These are phyloP conservation scores for Diutina rugosa DNA, from an alignment of 1,139 yeast species.

Conservation along the genomic window DNA sequence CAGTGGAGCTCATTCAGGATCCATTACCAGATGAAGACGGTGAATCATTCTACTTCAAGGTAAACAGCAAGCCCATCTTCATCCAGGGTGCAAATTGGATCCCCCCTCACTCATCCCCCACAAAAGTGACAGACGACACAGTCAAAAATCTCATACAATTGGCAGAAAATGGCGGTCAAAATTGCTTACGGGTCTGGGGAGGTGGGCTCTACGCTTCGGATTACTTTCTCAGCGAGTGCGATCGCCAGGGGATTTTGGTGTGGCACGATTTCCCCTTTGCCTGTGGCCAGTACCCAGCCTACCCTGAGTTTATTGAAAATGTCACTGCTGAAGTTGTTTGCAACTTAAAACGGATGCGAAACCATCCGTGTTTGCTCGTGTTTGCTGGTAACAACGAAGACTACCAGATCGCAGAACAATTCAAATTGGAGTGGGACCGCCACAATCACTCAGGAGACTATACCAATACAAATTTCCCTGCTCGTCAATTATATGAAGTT, in stretches of 20 bases:
- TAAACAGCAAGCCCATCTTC: slow-evolving; percentile 25
- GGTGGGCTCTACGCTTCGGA: slow-evolving; percentile 35
- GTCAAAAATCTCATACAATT: slow-evolving; percentile 21
- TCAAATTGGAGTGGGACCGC: slow-evolving; percentile 17
- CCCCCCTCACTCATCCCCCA: slow-evolving; percentile 28
- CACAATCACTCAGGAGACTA: slow-evolving; percentile 15
- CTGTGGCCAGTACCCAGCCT: slow-evolving; percentile 34
- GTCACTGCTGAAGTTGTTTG: slow-evolving; percentile 20
- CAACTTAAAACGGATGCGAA: slow-evolving; percentile 24
- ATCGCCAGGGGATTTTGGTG: slow-evolving; percentile 25
- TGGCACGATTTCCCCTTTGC: slow-evolving; percentile 46
- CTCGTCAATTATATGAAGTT: slow-evolving; percentile 24
- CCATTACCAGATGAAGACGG: slow-evolving; percentile 18
- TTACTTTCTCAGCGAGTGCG: slow-evolving; percentile 28
- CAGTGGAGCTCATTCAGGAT: slow-evolving; percentile 24
- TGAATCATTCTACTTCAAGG: slow-evolving; percentile 20
- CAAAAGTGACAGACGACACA: slow-evolving; percentile 16
- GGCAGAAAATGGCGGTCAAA: slow-evolving; percentile 24
- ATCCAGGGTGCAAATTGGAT: slow-evolving; percentile 35
- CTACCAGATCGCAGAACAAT: slow-evolving; percentile 27
- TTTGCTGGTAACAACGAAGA: slow-evolving; percentile 36
- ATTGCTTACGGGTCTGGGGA: slow-evolving; percentile 36
- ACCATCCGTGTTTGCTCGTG: slow-evolving; percentile 19
- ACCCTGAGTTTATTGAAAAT: slow-evolving; percentile 13
- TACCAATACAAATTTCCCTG: slow-evolving; percentile 23